These are phyloP conservation scores for Peltaster fructicola DNA, from an alignment of 2,329 filamentous ascomycete genomes.

Conservation along the genomic window DNA sequence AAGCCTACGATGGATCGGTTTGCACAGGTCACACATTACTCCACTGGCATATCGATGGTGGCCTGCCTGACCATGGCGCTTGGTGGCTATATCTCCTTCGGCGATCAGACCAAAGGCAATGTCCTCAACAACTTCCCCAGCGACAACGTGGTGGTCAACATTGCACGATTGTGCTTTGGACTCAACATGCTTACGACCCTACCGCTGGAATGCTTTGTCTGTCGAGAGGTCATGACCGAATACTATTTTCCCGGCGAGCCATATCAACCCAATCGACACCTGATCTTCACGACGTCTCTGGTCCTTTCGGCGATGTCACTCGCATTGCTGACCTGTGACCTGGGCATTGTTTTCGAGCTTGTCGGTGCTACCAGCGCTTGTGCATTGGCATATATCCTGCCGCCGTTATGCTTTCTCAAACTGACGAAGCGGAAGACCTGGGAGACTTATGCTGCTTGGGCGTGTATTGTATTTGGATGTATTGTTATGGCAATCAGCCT, in stretches of 20 bases:
- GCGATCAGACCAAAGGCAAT: constrained; percentile 80
- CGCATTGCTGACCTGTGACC: constrained; percentile 74
- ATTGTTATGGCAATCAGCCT: constrained; percentile 68
- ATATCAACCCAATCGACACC: constrained; percentile 67
- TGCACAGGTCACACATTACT: constrained; percentile 81
- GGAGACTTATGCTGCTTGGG: constrained; percentile 42
- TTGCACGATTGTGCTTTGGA: constrained; percentile 88
- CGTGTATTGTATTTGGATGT: constrained; percentile 61
- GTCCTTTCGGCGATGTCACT: constrained; percentile 64
- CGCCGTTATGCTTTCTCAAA: constrained; percentile 89
- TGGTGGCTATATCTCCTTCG: constrained; percentile 81
- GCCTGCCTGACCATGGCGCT: constrained; percentile 81
- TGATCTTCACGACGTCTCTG: constrained; percentile 68
- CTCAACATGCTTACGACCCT: constrained; percentile 98
- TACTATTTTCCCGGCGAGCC: constrained; percentile 58
- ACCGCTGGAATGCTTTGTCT: constrained; percentile 92
- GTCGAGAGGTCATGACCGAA: constrained; percentile 86
- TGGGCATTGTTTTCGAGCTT: constrained; percentile 87
- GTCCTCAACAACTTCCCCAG: constrained; percentile 94
- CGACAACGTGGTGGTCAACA: constrained; percentile 83
- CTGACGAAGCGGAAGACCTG: constrained; percentile 50
- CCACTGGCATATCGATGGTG: constrained; percentile 74
- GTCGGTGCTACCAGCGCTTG: constrained; percentile 91
- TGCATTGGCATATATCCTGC: constrained; percentile 85
- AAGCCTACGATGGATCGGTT: constrained; percentile 95